A percentile compares a stretch with the other conserved stretches of the same genome.
Conservation (phyloP, 768 basidiomycete species). For the Wakefieldia striispora region DNA sequence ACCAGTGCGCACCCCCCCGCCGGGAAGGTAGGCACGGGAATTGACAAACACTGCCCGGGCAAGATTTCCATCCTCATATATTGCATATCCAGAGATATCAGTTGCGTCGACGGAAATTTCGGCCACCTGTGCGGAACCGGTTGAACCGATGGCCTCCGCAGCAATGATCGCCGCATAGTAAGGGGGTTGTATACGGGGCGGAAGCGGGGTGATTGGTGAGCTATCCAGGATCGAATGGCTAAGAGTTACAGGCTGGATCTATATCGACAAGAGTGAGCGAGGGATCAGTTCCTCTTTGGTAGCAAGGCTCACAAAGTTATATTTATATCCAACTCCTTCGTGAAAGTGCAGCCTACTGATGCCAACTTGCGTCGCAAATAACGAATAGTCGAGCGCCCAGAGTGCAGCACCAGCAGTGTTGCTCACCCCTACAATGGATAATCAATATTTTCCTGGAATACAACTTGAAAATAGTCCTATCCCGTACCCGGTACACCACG, state of each 20-base stretch:
- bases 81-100: conserved; percentile 58
- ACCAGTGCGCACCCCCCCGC: conserved; percentile 35
- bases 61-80: conserved; percentile 47
- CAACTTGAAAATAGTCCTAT: background rate
- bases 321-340: conserved; percentile 69
- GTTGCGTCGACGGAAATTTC: conserved; percentile 50
- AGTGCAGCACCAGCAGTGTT: conserved; percentile 70
- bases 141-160: conserved; percentile 53
- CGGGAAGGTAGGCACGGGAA: conserved; percentile 47
- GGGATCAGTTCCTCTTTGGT: background rate
- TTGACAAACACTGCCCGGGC: conserved; percentile 59
- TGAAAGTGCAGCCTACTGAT: conserved; percentile 61
- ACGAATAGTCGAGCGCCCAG: conserved; percentile 64
- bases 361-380: conserved; percentile 57
- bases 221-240: conserved; percentile 59
- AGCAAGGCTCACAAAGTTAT: conserved; percentile 46
- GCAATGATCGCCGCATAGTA: conserved; percentile 66
- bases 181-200: conserved; percentile 61
- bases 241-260: conserved; percentile 61
- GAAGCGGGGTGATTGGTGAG: conserved; percentile 46
- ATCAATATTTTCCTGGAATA: background rate
- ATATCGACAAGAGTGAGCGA: background rate
- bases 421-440: conserved; percentile 47
- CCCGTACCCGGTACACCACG: conserved; percentile 34
- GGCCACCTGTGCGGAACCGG: conserved; percentile 38